These are phyloP conservation scores for Dorcoceras hygrometricum DNA, from an alignment of 257 asterid genomes.

Conservation along the genomic window DNA sequence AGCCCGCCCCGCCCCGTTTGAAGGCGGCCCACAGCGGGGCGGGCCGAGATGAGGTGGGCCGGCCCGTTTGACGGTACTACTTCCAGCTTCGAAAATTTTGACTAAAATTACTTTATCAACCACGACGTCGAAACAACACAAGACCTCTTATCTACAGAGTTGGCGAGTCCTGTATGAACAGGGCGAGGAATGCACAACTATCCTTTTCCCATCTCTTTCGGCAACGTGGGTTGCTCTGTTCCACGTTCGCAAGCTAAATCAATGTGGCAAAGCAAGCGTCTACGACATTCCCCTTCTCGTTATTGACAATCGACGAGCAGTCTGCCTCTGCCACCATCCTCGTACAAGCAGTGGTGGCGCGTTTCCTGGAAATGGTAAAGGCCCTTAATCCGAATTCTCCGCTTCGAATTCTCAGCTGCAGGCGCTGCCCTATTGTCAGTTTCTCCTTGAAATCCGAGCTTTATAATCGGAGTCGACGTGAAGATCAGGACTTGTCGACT, in stretches of 20 bases:
- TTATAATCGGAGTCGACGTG: slow-evolving; percentile 10
- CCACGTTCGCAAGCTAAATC: slow-evolving; percentile 36
- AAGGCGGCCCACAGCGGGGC: no score
- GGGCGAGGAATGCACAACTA: no score
- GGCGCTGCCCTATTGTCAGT: slow-evolving; percentile 28
- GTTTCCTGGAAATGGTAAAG: slow-evolving; percentile 58
- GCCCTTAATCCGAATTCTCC: slow-evolving; percentile 45
- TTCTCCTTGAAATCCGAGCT: slow-evolving; percentile 39
- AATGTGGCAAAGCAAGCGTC: slow-evolving; percentile 35
- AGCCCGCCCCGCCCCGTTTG: no score
- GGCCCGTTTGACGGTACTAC: no score
- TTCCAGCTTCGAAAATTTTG: no score
- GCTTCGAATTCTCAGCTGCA: slow-evolving; percentile 22
- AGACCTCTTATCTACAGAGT: no score
- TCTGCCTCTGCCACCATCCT: slow-evolving; percentile 25
- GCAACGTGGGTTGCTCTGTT: slow-evolving; percentile 32
- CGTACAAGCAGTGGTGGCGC: slow-evolving; percentile 32
- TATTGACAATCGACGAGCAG: slow-evolving; percentile 33
- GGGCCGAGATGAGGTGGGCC: no score
- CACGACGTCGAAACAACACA: no score
- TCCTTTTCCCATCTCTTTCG: not conserved
- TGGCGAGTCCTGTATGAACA: no score
- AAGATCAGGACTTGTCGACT: slow-evolving; percentile 20
- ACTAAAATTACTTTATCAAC: no score
- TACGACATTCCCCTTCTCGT: slow-evolving; percentile 27